Evolutionary conservation across 2,329 filamentous ascomycete genomes (phyloP).

Genomic region (Curvularia sp.): DNA sequence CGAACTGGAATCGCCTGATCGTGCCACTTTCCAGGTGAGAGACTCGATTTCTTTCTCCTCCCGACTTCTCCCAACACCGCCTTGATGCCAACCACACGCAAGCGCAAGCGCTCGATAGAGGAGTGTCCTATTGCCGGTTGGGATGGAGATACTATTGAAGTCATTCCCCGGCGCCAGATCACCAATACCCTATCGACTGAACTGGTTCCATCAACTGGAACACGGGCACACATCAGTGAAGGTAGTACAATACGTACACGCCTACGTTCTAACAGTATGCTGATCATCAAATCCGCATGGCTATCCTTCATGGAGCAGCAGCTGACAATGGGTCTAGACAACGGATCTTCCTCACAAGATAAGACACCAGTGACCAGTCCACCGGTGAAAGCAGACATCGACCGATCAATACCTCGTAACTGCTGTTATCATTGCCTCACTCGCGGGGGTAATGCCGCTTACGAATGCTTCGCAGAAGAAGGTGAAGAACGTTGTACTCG

Average conservation of each 20-base stretch:
- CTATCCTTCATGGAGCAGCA: background rate
- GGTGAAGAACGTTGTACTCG: conserved; percentile 15
- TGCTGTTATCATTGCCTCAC: conserved; percentile 25
- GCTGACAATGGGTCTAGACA: background rate
- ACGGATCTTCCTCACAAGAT: background rate
- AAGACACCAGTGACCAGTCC: background rate
- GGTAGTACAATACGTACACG: background rate
- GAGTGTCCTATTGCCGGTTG: background rate
- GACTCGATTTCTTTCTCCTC: background rate
- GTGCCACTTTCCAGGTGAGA: background rate
- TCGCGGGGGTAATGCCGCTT: conserved; percentile 27
- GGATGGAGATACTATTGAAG: conserved; percentile 8
- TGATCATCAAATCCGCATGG: background rate
- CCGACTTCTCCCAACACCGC: background rate
- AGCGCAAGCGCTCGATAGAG: conserved; percentile 13
- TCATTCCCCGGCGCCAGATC: background rate
- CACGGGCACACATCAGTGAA: background rate
- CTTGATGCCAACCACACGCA: conserved; percentile 2
- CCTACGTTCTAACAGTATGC: conserved; percentile 5
- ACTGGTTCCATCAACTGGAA: conserved; percentile 4
- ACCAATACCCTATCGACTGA: background rate
- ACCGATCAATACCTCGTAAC: conserved; percentile 5
- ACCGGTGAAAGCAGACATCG: background rate
- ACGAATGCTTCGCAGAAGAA: conserved; percentile 18
- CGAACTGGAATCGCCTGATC: background rate